Percentiles rank a stretch among this genome's conserved stretches.
These are phyloP conservation scores for Penicillium daleae DNA, from an alignment of 495 filamentous ascomycete species.

Conservation along the genomic window DNA sequence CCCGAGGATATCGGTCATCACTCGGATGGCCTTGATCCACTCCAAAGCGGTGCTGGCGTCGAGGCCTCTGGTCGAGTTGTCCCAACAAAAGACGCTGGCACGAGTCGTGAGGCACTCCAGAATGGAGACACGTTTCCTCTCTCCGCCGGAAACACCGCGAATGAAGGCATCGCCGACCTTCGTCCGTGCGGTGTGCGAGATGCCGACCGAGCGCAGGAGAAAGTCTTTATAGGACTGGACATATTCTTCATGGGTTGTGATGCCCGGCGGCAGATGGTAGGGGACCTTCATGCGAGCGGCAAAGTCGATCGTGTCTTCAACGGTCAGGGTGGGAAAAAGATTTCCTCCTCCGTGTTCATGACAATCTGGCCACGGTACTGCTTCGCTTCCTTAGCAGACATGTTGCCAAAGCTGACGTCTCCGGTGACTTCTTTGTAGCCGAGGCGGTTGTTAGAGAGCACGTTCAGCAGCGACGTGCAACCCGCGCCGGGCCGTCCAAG, in stretches of 20 bases:
- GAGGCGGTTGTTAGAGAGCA: slow-evolving; percentile 62
- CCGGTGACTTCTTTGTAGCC: slow-evolving; percentile 58
- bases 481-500: slow-evolving; percentile 50
- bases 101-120: slow-evolving; percentile 65
- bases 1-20: slow-evolving; percentile 50
- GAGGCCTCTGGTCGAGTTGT: slow-evolving; percentile 65
- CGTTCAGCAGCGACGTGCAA: slow-evolving; percentile 60
- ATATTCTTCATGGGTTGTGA: background rate
- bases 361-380: slow-evolving; percentile 72
- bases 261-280: slow-evolving; percentile 26
- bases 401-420: slow-evolving; percentile 62
- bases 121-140: slow-evolving; percentile 74
- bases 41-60: slow-evolving; percentile 63
- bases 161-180: slow-evolving; percentile 80
- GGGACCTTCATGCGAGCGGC: slow-evolving; percentile 51
- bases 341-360: slow-evolving; percentile 70
- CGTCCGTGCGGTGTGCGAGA: slow-evolving; percentile 76
- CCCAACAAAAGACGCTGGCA: slow-evolving; percentile 63
- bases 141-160: slow-evolving; percentile 80
- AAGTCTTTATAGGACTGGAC: slow-evolving; percentile 57
- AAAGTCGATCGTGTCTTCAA: slow-evolving; percentile 73
- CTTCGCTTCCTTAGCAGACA: slow-evolving; percentile 55
- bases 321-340: slow-evolving; percentile 74
- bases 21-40: slow-evolving; percentile 50
- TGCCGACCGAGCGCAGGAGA: slow-evolving; percentile 70